Evolutionary conservation across 2,329 filamentous ascomycete species (phyloP), one percentile per base, ranked within the genome.

Genomic region (Botrytis galanthina): DNA sequence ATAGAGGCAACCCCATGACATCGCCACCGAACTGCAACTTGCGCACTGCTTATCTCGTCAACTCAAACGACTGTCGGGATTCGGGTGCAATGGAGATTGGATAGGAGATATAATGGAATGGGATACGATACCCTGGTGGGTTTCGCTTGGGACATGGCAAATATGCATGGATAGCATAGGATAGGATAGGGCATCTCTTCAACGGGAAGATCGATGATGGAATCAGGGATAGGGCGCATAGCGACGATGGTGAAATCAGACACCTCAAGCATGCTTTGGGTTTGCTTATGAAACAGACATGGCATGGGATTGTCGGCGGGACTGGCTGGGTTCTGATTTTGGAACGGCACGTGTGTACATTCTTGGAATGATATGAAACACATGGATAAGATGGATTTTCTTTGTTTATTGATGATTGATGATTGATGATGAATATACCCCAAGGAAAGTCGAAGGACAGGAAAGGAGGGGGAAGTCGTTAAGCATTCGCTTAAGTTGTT

Each of bases 391-490:
- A 16, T 39, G 37, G 37, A 20, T 26, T 68, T 39, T 7, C 14
- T 54, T 54, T 51, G 9, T 42, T 68, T 9, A 2, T 29, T 62
- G 60, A 62, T 29, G 60, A 62, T 63, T 62, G 26, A 51, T 37
- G 63, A 67, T 67, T 68, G 35, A 68, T 68, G 64, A 68, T 68
- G 48, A 68, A 68, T 68, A 68, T 68, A 68, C 64, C 64, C 64
- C 64, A 29, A 5, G 48, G 35, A 42, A 1, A 29, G 62, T n/a
- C 4, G 10, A 44, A 48, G 20, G 29, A 35, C 5, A 46, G 18
- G 42, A 35, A 8, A 46, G 48, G 48, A 54, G 26, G 48, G 10
- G n/a, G 26, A 7, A 20, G 22, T n/a, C 10, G 32, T 51, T 37
- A 39, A 35, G 64, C 44, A 54, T 48, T 68, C 64, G 64, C 35